phyloP scores from a whole-genome alignment of 192 early-diverging fungal species.

The Backusella macrospora region DNA sequence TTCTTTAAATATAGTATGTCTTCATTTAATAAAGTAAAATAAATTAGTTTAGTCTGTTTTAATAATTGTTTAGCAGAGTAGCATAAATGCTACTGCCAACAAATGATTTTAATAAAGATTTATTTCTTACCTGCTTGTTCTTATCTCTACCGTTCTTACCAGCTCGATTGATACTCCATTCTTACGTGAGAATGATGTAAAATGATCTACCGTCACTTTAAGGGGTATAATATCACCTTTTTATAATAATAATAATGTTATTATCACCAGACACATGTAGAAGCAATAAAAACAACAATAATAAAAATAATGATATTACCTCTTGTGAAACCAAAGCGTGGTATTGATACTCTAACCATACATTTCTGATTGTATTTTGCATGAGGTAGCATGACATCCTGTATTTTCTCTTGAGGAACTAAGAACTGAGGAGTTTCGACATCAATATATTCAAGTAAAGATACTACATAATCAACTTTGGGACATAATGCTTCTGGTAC shows the following conservation, averaged over 20 bases:
- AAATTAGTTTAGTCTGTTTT: neutral
- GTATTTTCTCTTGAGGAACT: conserved; percentile 13
- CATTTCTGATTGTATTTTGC: conserved; percentile 12
- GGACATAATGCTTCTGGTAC: conserved; percentile 31
- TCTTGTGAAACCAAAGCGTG: conserved; percentile 40
- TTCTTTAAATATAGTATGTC: conserved; percentile 19
- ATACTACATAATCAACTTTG: conserved; percentile 26
- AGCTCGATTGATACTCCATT: conserved; percentile 26
- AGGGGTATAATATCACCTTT: conserved; percentile 21
- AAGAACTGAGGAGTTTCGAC: conserved; percentile 24
- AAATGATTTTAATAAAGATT: too few species aligned
- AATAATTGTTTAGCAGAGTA: too few species aligned
- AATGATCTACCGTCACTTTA: conserved; percentile 17
- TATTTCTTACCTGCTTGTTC: conserved; percentile 27
- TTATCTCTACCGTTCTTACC: conserved; percentile 28
- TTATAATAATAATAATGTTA: neutral
- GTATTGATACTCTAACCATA: conserved; percentile 24
- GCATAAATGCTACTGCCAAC: too few species aligned
- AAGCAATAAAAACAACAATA: neutral
- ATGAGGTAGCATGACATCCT: conserved; percentile 14
- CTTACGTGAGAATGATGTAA: conserved; percentile 16
- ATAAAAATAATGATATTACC: conserved; percentile 24
- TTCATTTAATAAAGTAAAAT: neutral
- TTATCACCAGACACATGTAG: conserved; percentile 18
- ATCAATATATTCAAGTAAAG: conserved; percentile 43